Evolutionary conservation across 495 filamentous ascomycete species (phyloP), one percentile per base, ranked within the genome.

Genomic region (Pyrenula aspistea): DNA sequence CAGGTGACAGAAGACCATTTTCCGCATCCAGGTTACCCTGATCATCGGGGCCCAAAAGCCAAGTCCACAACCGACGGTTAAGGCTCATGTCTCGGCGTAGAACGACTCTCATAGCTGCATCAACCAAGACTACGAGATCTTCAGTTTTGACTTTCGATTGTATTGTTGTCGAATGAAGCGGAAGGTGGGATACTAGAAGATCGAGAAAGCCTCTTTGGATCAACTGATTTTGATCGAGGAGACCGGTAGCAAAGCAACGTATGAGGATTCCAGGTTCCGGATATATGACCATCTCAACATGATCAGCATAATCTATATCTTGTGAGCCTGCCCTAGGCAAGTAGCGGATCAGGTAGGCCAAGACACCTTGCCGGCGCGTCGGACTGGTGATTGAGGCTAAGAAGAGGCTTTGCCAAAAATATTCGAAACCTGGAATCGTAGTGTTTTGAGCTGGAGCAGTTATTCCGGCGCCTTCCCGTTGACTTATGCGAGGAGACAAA

Each of bases 371-470:
- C 50, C 93, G 81, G 58, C 94, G 78, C 48, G 81, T 87, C 23
- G 87, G 76, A 63, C 89, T 91, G 3, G 92, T 96, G 36, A 99
- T 95, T 0, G 88, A 83, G 12, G 91, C 89, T 42, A 97, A 76
- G 61, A 99, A 96, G 60, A 99, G 86, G 68, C 89, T 96, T 73
- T 99, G 93, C 93, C 93, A 99, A 66, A 96, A 99, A 66, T 90
- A 95, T 42, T 42, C 31, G 8, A 15, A 42, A 15, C 31, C 31
- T 42, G 31, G 31, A 42, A 42, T 42, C 31, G 31, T 15, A 42
- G 31, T 8, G 15, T 42, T 42, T 42, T 42, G 31, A 15, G 15
- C 31, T 42, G 4, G 31, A 4, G 31, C 31, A 15, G 15, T 42
- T 42, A 4, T 42, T 4, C 8, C 31, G 15, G 4, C 31, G 15